Conservation (phyloP, 225 moss, liverwort and hornwort species). For the Physcomitrium patens region DNA sequence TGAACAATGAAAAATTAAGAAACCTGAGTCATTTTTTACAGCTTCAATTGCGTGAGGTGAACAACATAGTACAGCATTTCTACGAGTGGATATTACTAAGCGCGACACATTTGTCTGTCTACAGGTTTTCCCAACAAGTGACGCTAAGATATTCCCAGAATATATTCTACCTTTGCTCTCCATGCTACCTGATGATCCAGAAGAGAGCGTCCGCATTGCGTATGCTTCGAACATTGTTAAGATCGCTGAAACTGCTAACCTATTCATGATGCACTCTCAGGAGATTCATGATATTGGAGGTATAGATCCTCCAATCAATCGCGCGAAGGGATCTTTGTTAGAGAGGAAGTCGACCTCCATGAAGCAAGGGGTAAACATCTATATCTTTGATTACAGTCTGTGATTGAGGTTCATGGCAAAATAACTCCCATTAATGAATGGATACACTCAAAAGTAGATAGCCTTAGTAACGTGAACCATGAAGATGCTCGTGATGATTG, state of each 20-base stretch:
- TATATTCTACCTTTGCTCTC: constrained; percentile 95
- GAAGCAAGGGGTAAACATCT: constrained; percentile 50
- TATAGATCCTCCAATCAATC: constrained; percentile 60
- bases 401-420: constrained; percentile 19
- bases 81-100: constrained; percentile 15
- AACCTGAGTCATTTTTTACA: no score
- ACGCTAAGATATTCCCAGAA: constrained; percentile 98
- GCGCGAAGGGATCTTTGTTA: constrained; percentile 44
- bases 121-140: constrained; percentile 85
- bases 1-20: no score
- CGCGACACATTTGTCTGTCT: constrained; percentile 30
- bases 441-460: constrained; percentile 17
- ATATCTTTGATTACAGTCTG: constrained; percentile 9
- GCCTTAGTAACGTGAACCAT: constrained; percentile 9
- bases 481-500: constrained; percentile 11
- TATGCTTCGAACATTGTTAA: constrained; percentile 92
- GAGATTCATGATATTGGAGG: constrained; percentile 78
- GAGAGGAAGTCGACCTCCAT: constrained; percentile 47
- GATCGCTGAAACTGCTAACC: constrained; percentile 82
- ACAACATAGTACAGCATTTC: no score
- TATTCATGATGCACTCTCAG: constrained; percentile 85
- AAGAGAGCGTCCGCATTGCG: constrained; percentile 94
- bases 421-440: not conserved
- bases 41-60: no score
- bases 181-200: constrained; percentile 94